Evolutionary conservation across 1,139 yeast species (phyloP), one percentile per base, ranked within the genome.

Genomic region (Diutina neorugosa): DNA sequence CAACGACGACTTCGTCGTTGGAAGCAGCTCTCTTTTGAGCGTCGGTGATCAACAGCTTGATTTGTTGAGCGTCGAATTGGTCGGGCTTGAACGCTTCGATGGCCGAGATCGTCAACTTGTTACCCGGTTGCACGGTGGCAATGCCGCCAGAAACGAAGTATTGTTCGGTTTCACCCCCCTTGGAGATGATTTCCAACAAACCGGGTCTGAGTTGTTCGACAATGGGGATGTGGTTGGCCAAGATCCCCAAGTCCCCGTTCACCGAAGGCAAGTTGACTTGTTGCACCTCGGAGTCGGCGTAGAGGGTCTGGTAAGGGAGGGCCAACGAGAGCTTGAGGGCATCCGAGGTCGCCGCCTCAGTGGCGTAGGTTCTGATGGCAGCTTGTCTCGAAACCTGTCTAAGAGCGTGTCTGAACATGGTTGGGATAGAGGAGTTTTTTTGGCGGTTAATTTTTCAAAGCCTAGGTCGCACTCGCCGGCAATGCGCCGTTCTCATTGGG

Each of bases 191-290:
- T 73, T 91, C 97, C 63, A 93, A 86, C 59, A 94, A 80, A 71
- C 99, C 99, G 63, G 98, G 96, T 69, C 86, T 83, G 69, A 93
- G 83, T 79, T 94, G 96, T 76, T 94, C 98, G 61, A 93, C 91
- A 66, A 88, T 84, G 65, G 99, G 98, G 67, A 93, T 96, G 81
- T 93, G 99, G 77, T 89, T 86, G 65, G 98, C 97, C 68, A 93
- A 78, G 61, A 93, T 82, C 87, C 99, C 99, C 73, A 93, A 82
- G 69, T 88, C 95, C 69, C 99, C 99, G 61, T 95, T 85, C 66
- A 87, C 80, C 59, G 96, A 93, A 66, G 99, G 98, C 64, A 93
- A 79, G 77, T 93, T 93, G 62, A 94, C 98, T 78, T 93, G 99
- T 62, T 86, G 82, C 55, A 70, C 86, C 71, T 70, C 72, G 59